Conservation (phyloP, 306 rosid genomes). For the Pyrus bretschneideri region DNA sequence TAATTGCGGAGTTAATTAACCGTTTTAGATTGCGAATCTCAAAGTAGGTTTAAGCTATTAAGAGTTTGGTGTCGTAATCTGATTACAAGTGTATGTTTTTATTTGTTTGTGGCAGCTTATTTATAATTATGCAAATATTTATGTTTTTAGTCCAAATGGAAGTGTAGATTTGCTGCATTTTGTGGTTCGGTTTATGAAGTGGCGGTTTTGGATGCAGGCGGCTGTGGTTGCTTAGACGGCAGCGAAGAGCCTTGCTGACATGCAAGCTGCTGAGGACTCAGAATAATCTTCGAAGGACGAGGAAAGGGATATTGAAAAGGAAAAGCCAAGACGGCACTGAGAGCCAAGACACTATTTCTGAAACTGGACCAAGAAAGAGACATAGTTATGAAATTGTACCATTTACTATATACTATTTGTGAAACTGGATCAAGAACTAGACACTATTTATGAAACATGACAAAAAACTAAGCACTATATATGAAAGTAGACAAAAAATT, state of each 20-base stretch:
- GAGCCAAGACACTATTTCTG: too few relatives aligned
- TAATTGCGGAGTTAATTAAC: not conserved
- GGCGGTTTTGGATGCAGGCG: conserved; percentile 47
- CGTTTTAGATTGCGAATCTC: not conserved
- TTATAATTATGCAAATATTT: not conserved
- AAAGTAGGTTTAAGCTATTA: not conserved
- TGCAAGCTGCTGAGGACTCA: conserved; percentile 45
- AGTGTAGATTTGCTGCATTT: not conserved
- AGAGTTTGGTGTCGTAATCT: not conserved
- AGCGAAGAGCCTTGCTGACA: conserved; percentile 64
- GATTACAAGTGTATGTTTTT: not conserved
- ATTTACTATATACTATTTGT: too few relatives aligned
- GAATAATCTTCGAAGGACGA: conserved; percentile 53
- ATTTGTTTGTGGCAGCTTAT: too few relatives aligned
- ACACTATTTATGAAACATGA: too few relatives aligned
- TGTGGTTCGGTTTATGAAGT: not conserved
- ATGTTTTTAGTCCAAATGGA: not conserved
- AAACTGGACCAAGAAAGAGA: too few relatives aligned
- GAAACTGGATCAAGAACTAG: too few relatives aligned
- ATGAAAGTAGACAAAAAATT: too few relatives aligned
- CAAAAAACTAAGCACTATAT: too few relatives aligned
- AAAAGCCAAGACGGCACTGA: conserved; percentile 36
- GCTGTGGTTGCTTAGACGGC: conserved; percentile 76
- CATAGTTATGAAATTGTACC: too few relatives aligned
- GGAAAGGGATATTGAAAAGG: conserved; percentile 35